Evolutionary conservation across 2,329 filamentous ascomycete species (phyloP).

Genomic region (Colletotrichum sidae): DNA sequence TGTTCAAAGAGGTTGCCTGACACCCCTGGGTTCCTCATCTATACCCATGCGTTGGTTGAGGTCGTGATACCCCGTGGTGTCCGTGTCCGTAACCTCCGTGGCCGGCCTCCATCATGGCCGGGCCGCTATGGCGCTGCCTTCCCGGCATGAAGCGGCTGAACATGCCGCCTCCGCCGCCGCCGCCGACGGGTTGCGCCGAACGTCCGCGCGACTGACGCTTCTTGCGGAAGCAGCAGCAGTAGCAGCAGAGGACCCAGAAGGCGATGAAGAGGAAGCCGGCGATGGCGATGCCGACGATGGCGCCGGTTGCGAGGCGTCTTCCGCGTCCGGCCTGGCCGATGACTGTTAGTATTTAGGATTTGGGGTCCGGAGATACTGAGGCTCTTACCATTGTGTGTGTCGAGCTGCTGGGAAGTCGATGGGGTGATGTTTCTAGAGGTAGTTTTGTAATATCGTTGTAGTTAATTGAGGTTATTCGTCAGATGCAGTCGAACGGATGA

Average conservation of each 20-base stretch:
- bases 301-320: slow-evolving; percentile 37
- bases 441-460: no score
- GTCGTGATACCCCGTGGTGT: slow-evolving; percentile 19
- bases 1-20: neutral
- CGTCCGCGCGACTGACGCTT: slow-evolving; percentile 25
- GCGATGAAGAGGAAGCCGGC: slow-evolving; percentile 32
- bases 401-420: neutral
- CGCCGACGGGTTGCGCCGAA: slow-evolving; percentile 2
- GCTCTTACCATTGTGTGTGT: slow-evolving; percentile 12
- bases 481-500: neutral
- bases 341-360: neutral
- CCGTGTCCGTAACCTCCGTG: slow-evolving; percentile 19
- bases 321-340: slow-evolving; percentile 23
- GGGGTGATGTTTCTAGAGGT: neutral
- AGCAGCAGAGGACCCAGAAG: slow-evolving; percentile 30
- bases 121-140: slow-evolving; percentile 18
- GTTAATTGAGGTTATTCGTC: neutral
- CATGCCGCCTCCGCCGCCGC: slow-evolving; percentile 19
- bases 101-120: slow-evolving; percentile 32
- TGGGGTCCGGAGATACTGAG: neutral
- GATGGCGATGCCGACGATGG: slow-evolving; percentile 37
- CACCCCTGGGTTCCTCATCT: neutral
- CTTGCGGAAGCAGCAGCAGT: slow-evolving; percentile 38
- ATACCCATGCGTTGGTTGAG: slow-evolving; percentile 21
- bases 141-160: slow-evolving; percentile 19